These are phyloP conservation scores for Codiaeum variegatum DNA, from an alignment of 441 rosid species.

Conservation along the genomic window DNA sequence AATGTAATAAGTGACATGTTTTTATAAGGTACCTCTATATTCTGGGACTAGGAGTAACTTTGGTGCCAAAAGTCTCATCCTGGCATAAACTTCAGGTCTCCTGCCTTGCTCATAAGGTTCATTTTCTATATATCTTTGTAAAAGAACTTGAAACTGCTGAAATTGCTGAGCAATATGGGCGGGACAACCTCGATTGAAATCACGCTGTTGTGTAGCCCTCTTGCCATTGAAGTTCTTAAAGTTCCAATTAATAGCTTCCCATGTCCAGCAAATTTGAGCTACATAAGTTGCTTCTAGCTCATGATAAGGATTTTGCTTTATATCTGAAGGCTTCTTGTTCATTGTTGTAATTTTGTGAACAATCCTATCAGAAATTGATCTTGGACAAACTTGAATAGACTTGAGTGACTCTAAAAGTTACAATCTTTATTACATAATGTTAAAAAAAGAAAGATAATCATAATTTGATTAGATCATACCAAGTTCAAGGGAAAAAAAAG, in stretches of 20 bases:
- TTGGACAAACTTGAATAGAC: slow-evolving; percentile 71
- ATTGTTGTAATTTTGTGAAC: slow-evolving; percentile 56
- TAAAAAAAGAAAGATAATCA: no score
- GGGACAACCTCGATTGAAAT: slow-evolving; percentile 63
- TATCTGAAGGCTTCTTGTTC: slow-evolving; percentile 45
- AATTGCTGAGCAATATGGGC: slow-evolving; percentile 75
- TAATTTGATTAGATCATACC: no score
- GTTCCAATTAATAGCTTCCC: slow-evolving; percentile 96
- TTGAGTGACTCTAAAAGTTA: slow-evolving; percentile 54
- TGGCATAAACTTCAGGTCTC: slow-evolving; percentile 82
- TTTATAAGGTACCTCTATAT: slow-evolving; percentile 56
- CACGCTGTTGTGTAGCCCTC: slow-evolving; percentile 38
- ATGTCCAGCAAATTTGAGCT: slow-evolving; percentile 85
- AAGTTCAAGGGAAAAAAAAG: neutral
- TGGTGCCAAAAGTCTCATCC: slow-evolving; percentile 89
- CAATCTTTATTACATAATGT: neutral
- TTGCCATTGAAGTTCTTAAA: slow-evolving; percentile 71
- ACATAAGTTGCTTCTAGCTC: slow-evolving; percentile 82
- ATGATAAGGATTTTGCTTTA: slow-evolving; percentile 64
- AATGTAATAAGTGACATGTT: neutral
- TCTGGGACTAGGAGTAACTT: slow-evolving; percentile 89
- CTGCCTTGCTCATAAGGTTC: slow-evolving; percentile 95
- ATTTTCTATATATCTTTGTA: slow-evolving; percentile 82
- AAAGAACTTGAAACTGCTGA: slow-evolving; percentile 83
- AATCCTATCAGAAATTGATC: slow-evolving; percentile 85